Evolutionary conservation across 163 green algal species (phyloP).

Genomic region (Prototheca stagnorum): DNA sequence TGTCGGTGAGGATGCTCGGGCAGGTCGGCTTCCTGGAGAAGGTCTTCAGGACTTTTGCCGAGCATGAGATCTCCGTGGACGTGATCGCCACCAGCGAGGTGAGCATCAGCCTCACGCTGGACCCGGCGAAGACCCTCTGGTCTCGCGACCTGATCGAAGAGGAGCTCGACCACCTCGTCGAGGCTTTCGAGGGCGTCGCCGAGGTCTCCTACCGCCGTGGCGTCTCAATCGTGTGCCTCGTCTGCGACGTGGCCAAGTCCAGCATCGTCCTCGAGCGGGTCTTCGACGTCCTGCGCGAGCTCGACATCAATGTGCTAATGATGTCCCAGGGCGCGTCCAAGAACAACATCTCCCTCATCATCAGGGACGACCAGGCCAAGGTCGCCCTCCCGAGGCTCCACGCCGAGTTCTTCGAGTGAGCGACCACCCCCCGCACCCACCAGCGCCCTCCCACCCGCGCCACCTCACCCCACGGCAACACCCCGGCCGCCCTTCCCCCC

Average conservation of each 20-base stretch:
- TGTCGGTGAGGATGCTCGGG: slow-evolving; percentile 82
- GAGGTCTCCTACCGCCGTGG: slow-evolving; percentile 31
- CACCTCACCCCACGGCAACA: too few relatives aligned
- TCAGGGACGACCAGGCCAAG: slow-evolving; percentile 46
- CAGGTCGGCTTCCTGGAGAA: slow-evolving; percentile 73
- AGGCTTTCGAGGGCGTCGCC: slow-evolving; percentile 39
- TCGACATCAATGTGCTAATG: slow-evolving; percentile 84
- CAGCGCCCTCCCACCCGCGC: too few relatives aligned
- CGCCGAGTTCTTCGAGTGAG: slow-evolving; percentile 68
- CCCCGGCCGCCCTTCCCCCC: too few relatives aligned
- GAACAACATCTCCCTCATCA: slow-evolving; percentile 88
- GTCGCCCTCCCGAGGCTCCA: slow-evolving; percentile 56
- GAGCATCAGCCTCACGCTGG: slow-evolving; percentile 83
- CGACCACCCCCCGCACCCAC: not conserved
- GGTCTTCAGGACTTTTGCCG: slow-evolving; percentile 80
- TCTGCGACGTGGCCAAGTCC: slow-evolving; percentile 84
- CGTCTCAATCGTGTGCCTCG: slow-evolving; percentile 84
- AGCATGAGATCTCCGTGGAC: slow-evolving; percentile 78
- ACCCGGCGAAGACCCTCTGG: slow-evolving; percentile 69
- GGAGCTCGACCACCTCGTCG: slow-evolving; percentile 60
- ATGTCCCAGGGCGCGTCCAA: slow-evolving; percentile 68
- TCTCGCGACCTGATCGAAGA: slow-evolving; percentile 61
- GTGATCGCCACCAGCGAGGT: slow-evolving; percentile 84
- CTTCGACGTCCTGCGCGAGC: slow-evolving; percentile 48
- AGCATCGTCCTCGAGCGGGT: slow-evolving; percentile 74